These are phyloP conservation scores for Fusarium buharicum DNA, from an alignment of 2,329 filamentous ascomycete genomes.

Conservation along the genomic window DNA sequence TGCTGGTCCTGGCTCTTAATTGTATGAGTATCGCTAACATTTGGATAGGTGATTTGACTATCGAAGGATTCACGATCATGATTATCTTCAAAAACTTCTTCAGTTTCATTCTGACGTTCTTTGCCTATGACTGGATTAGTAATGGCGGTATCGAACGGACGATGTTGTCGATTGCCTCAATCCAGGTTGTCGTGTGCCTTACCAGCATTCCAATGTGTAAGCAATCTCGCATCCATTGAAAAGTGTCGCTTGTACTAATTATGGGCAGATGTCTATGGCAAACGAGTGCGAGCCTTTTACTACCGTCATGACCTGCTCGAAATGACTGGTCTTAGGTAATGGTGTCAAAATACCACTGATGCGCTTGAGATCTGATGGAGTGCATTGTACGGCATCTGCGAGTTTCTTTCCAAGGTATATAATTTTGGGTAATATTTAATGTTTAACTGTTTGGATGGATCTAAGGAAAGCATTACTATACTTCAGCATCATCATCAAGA, in stretches of 20 bases:
- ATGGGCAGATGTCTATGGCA: conserved; percentile 76
- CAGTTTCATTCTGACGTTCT: conserved; percentile 84
- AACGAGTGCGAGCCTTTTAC: conserved; percentile 79
- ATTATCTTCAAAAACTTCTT: conserved; percentile 97
- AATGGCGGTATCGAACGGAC: conserved; percentile 66
- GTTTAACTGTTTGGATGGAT: neutral
- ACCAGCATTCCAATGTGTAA: conserved; percentile 82
- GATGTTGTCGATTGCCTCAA: conserved; percentile 77
- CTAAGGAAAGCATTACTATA: neutral
- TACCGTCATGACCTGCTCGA: conserved; percentile 76
- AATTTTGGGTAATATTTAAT: conserved; percentile 12
- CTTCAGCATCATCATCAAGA: neutral
- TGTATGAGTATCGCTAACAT: neutral
- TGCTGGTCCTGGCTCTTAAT: conserved; percentile 48
- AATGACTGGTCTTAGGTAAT: conserved; percentile 47
- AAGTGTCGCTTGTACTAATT: conserved; percentile 2
- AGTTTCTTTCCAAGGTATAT: neutral
- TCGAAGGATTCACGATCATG: conserved; percentile 90
- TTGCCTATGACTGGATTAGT: conserved; percentile 85
- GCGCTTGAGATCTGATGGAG: conserved; percentile 33
- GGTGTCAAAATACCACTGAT: neutral
- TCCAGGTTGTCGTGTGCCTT: conserved; percentile 81
- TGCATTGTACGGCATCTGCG: neutral
- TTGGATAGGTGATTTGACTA: conserved; percentile 74
- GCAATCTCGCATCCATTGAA: conserved; percentile 68